Evolutionary conservation across 176 grass and related monocot species (phyloP).

Genomic region (Zizania latifolia): DNA sequence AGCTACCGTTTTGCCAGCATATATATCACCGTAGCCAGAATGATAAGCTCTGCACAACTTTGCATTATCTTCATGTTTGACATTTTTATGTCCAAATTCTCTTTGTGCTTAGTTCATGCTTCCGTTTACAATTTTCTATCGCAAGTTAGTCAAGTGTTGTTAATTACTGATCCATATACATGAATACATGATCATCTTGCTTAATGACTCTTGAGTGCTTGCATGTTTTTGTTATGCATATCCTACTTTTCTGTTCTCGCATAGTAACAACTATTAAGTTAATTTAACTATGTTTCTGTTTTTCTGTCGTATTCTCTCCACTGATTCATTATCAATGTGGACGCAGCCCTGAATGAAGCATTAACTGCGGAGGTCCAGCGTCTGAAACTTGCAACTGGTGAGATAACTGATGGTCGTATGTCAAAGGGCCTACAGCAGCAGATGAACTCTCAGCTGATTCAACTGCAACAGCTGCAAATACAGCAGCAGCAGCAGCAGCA

Average conservation of each 20-base stretch:
- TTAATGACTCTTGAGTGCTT: background rate
- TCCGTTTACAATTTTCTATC: background rate
- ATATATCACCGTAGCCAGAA: background rate
- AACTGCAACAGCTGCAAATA: slow-evolving; percentile 76
- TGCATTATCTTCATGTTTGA: background rate
- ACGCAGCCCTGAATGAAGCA: slow-evolving; percentile 79
- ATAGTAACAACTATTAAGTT: background rate
- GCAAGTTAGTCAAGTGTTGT: background rate
- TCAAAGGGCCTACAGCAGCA: slow-evolving; percentile 55
- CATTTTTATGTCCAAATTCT: background rate
- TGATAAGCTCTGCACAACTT: background rate
- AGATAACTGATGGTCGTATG: slow-evolving; percentile 55
- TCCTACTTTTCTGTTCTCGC: background rate
- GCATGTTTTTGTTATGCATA: background rate
- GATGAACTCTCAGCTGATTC: slow-evolving; percentile 78
- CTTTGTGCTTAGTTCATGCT: background rate
- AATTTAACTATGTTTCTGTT: background rate
- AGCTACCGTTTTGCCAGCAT: too few relatives aligned
- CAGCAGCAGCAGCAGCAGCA: too few relatives aligned
- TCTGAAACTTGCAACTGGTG: slow-evolving; percentile 71
- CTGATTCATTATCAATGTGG: slow-evolving; percentile 3
- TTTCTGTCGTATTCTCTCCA: background rate
- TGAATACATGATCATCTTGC: background rate
- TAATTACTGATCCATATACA: too few relatives aligned
- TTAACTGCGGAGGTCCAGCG: slow-evolving; percentile 73